Conservation (phyloP, 2,329 filamentous ascomycete genomes). For the Simplicillium sp. region DNA sequence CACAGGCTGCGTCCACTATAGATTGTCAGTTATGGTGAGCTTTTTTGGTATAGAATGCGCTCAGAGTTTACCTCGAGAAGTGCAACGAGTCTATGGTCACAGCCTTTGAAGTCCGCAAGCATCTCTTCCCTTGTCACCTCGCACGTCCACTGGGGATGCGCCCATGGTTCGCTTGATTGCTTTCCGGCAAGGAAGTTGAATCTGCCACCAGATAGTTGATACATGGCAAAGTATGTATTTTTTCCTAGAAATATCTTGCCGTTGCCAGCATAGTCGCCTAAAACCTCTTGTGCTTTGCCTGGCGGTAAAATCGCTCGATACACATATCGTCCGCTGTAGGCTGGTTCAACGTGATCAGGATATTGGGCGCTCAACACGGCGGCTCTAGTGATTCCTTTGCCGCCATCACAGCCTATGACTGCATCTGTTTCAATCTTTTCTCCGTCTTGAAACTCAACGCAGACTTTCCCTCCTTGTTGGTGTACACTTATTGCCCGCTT, state of each 20-base stretch:
- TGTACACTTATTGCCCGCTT: neutral
- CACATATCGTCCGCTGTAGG: neutral
- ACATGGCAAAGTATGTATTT: neutral
- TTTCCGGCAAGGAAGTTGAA: neutral
- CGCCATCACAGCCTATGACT: constrained; percentile 2
- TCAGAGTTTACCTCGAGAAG: neutral
- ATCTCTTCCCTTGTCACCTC: constrained; percentile 1
- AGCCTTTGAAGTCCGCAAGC: neutral
- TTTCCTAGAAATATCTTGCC: constrained; percentile 1
- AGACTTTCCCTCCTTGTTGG: neutral
- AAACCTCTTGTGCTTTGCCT: constrained; percentile 1
- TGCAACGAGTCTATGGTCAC: neutral
- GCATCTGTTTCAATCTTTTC: neutral
- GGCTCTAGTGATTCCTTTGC: neutral
- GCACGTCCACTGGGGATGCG: neutral
- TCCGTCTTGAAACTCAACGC: constrained; percentile 1
- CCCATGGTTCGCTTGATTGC: neutral
- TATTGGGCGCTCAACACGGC: neutral
- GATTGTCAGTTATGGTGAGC: no score
- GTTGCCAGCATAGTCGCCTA: neutral
- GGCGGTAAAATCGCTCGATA: neutral
- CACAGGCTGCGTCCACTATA: neutral
- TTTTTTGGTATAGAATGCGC: neutral
- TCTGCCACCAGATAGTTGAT: neutral
- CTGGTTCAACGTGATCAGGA: neutral